These are phyloP conservation scores for Draba incana DNA, from an alignment of 345 rosid genomes.

Conservation along the genomic window DNA sequence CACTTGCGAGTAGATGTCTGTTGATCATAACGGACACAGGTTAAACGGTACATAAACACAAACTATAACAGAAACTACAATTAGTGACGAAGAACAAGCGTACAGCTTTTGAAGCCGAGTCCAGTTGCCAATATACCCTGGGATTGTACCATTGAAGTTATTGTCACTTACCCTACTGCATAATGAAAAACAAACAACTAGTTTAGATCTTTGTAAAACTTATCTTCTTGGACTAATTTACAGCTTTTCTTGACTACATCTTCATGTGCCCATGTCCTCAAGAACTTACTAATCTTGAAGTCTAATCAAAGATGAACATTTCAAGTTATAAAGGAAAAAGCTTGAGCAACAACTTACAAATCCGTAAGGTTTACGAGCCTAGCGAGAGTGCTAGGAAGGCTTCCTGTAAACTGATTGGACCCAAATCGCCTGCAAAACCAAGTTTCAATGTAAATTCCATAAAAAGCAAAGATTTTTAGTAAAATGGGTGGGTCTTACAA, in stretches of 20 bases:
- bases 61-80: not conserved
- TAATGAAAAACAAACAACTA: not conserved
- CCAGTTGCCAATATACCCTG: constrained; percentile 64
- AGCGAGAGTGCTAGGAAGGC: constrained; percentile 42
- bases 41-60: not conserved
- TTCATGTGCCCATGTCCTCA: not conserved
- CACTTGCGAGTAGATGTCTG: constrained; percentile 54
- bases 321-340: too few species aligned
- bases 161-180: constrained; percentile 77
- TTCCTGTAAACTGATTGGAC: constrained; percentile 48
- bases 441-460: not conserved
- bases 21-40: not conserved
- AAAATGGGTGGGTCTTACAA: constrained; percentile 42
- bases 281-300: not conserved
- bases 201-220: not conserved
- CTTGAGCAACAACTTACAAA: constrained; percentile 12
- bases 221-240: not conserved
- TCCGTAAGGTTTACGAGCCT: constrained; percentile 36
- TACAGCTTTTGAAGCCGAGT: constrained; percentile 54
- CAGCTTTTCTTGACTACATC: not conserved
- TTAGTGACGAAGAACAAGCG: constrained; percentile 32
- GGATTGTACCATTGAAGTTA: constrained; percentile 64
- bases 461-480: not conserved
- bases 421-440: constrained; percentile 43
- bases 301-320: not conserved